phyloP scores from a whole-genome alignment of 257 asterid species.

The Euphrasia confusa region DNA sequence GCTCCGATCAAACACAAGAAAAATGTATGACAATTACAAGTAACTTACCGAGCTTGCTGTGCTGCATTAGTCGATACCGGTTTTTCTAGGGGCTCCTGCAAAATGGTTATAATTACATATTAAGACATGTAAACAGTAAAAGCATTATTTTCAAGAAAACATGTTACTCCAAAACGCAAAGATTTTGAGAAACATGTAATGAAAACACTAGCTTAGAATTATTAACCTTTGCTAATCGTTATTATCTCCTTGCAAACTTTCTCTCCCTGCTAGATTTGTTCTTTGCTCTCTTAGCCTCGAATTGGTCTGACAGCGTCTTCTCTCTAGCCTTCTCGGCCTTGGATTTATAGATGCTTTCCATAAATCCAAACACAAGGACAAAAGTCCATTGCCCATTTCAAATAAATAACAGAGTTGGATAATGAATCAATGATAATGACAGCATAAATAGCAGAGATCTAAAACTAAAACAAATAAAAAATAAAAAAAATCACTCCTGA shows the following conservation, averaged over 20 bases:
- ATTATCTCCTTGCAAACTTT: slow-evolving; percentile 83
- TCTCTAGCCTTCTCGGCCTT: slow-evolving; percentile 75
- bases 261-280: slow-evolving; percentile 52
- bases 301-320: slow-evolving; percentile 65
- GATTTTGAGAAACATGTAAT: background rate
- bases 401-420: too few relatives aligned
- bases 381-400: too few relatives aligned
- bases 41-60: slow-evolving; percentile 63
- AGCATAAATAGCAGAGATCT: slow-evolving; percentile 21
- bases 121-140: too few relatives aligned
- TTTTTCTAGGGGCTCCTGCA: slow-evolving; percentile 74
- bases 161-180: too few relatives aligned
- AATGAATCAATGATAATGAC: background rate
- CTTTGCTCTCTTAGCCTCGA: slow-evolving; percentile 72
- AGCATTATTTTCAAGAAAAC: too few relatives aligned
- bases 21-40: background rate
- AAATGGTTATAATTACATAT: too few relatives aligned
- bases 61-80: slow-evolving; percentile 42
- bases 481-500: slow-evolving; percentile 22
- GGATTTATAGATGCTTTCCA: slow-evolving; percentile 64
- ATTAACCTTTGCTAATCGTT: slow-evolving; percentile 78
- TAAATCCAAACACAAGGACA: slow-evolving; percentile 26
- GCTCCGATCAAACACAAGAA: background rate
- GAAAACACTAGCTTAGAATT: background rate
- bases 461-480: slow-evolving; percentile 11